Evolutionary conservation across 2,329 filamentous ascomycete genomes (phyloP), one percentile per base, ranked within the genome.

Genomic region (Microsporum canis): DNA sequence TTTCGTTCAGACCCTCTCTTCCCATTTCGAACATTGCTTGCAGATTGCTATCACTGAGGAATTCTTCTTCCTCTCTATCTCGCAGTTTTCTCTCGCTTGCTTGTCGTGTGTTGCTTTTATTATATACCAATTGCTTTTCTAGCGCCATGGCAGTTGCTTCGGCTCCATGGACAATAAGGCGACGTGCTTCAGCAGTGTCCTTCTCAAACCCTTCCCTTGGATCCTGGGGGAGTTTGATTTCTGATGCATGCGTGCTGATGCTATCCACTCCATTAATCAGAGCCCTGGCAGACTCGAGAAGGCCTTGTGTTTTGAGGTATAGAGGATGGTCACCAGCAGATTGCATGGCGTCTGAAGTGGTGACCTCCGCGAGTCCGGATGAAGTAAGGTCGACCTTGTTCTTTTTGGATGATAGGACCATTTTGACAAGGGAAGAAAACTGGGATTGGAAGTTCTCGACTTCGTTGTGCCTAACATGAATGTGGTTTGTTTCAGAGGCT

Each of bases 1-100:
- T 17, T 3, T 17, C 39, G 6, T 31, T 51, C n/a, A 49, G 17
- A 3, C 45, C 58, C 5, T 41, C 59, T 33, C 45, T 60, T 5
- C 65, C 66, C 61, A 67, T 64, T 38, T 65, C 60, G 57, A 67
- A n/a, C 66, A 67, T 67, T 1, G 47, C 41, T 39, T 66, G 63
- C 53, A 66, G 53, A 60, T 65, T 62, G 14, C 58, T 59, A 61
- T 67, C 66, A 12, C 61, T 59, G 14, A 63, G 59, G 51, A 55
- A 55, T 47, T 17, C 33, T 43, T 39, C 36, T 36, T 56, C 27
- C 58, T 43, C 33, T 58, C 43, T 49, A 2, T n/a, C 51, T 10
- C 36, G 58, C 17, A 27, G 14, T n/a, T 27, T n/a, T 12, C 47
- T 7, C 12, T 29, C 4, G 38, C 57, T 12, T 39, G 45, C 43